These are phyloP conservation scores for Trichoderma polysporum DNA, from an alignment of 2,329 filamentous ascomycete genomes.

Conservation along the genomic window DNA sequence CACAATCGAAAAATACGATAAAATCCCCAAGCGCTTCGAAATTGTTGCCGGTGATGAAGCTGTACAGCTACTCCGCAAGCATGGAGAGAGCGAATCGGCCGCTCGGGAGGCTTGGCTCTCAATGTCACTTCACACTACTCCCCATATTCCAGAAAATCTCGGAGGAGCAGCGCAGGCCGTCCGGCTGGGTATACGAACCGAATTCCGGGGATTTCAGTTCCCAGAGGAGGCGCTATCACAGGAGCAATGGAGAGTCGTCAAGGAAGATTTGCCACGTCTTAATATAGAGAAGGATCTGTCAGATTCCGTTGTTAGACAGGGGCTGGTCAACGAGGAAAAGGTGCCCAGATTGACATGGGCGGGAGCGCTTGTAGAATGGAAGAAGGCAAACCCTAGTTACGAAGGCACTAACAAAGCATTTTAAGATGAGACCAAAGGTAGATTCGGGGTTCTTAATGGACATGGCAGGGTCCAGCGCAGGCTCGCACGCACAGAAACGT, in stretches of 20 bases:
- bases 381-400: constrained; percentile 12
- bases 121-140: constrained; percentile 14
- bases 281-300: constrained; percentile 12
- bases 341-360: constrained; percentile 11
- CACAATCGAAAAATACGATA: constrained; percentile 8
- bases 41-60: constrained; percentile 6
- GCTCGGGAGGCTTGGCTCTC: constrained; percentile 14
- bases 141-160: constrained; percentile 7
- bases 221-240: neutral
- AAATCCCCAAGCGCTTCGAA: constrained; percentile 14
- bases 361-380: neutral
- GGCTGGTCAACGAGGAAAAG: neutral
- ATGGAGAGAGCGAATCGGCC: constrained; percentile 1
- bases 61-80: neutral
- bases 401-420: constrained; percentile 8
- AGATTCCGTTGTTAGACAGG: constrained; percentile 9
- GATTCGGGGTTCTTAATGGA: neutral
- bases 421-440: neutral
- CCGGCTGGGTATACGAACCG: constrained; percentile 5
- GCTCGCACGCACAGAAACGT: too few relatives aligned
- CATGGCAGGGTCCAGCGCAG: neutral
- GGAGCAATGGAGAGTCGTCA: neutral
- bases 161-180: constrained; percentile 11
- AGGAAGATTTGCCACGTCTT: constrained; percentile 15
- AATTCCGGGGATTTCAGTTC: neutral